A percentile compares a stretch with the other conserved stretches of the same genome.
phyloP scores from a whole-genome alignment of 2,329 filamentous ascomycete species.

The Monilinia fructicola region DNA sequence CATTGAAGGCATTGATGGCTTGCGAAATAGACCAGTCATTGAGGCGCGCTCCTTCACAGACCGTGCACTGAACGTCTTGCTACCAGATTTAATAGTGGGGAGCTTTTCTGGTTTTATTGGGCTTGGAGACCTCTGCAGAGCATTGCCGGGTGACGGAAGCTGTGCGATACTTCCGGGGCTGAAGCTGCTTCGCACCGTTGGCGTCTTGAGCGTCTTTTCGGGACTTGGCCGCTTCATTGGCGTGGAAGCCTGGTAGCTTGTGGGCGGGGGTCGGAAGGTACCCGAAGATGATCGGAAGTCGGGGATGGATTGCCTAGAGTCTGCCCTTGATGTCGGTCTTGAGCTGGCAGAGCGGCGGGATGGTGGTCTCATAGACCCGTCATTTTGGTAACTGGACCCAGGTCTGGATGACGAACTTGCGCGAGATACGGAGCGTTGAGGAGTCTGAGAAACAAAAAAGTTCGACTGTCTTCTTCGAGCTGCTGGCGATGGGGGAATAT shows the following conservation, averaged over 20 bases:
- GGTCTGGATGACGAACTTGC: slow-evolving; percentile 33
- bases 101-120: slow-evolving; percentile 37
- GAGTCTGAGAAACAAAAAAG: slow-evolving; percentile 68
- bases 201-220: slow-evolving; percentile 43
- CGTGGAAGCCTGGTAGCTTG: slow-evolving; percentile 47
- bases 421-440: slow-evolving; percentile 51
- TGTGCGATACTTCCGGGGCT: slow-evolving; percentile 35
- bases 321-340: slow-evolving; percentile 56
- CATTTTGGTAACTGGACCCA: slow-evolving; percentile 62
- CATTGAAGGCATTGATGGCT: slow-evolving; percentile 51
- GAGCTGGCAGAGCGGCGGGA: slow-evolving; percentile 51
- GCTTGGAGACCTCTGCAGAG: slow-evolving; percentile 40
- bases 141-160: slow-evolving; percentile 41
- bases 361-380: slow-evolving; percentile 52
- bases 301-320: slow-evolving; percentile 42
- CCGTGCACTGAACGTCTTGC: slow-evolving; percentile 50
- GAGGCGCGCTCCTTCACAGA: slow-evolving; percentile 54
- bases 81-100: slow-evolving; percentile 42
- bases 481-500: slow-evolving; percentile 74
- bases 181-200: slow-evolving; percentile 34
- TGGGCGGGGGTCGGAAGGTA: slow-evolving; percentile 47
- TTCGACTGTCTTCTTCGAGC: slow-evolving; percentile 65
- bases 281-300: slow-evolving; percentile 49
- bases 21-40: slow-evolving; percentile 54
- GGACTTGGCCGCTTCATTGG: slow-evolving; percentile 44